Base-by-base conservation (phyloP, 192 early-diverging fungal species). In the Powellomyces hirtus region DNA sequence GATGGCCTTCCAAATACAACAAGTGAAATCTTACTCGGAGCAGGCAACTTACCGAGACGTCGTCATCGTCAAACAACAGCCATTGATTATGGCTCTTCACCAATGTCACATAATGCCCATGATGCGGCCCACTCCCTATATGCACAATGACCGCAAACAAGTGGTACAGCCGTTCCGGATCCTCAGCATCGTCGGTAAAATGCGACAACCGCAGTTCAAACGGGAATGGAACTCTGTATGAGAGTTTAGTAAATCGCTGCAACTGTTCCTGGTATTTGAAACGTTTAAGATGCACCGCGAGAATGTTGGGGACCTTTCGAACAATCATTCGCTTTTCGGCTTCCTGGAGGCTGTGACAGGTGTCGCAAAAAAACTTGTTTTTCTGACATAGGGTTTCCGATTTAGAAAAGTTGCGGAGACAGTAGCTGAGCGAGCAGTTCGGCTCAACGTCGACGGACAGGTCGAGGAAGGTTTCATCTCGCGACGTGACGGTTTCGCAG, bases 301-400 rank as follows among this genome's bases (percentile, higher is more conserved):
- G 77, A 34, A 99, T 91, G 64, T 97, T 97, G 5, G 97, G 97
- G 42, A 95, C 75, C 52, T 84, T 76, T 76, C 94, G 93, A 34
- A 99, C 91, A 64, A 96, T 96, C 96, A 99, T 97, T 59, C 95
- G 86, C 64, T 92, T 90, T 77, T 99, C 94, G 29, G 97, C 97
- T 70, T 99, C 97, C 75, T 99, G 97, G 57, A 98, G 78, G 6
- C 94, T 92, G 66, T 85, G 87, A 70, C 97, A 99, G 27, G 79
- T 86, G 77, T 98, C 96, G 73, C 97, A 99, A 79, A 92, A 96
- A 71, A 95, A 99, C 79, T 99, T 99, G 82, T 99, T 91, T 74
- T 96, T 94, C 65, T 95, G 90, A 71, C 95, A 93, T 22, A 99
- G 76, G 50, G 92, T 91, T 77, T 99, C 97, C 44, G 91, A 91